Evolutionary conservation across 2,329 filamentous ascomycete species (phyloP), one percentile per base, ranked within the genome.

Genomic region (Epichloe amarillans): DNA sequence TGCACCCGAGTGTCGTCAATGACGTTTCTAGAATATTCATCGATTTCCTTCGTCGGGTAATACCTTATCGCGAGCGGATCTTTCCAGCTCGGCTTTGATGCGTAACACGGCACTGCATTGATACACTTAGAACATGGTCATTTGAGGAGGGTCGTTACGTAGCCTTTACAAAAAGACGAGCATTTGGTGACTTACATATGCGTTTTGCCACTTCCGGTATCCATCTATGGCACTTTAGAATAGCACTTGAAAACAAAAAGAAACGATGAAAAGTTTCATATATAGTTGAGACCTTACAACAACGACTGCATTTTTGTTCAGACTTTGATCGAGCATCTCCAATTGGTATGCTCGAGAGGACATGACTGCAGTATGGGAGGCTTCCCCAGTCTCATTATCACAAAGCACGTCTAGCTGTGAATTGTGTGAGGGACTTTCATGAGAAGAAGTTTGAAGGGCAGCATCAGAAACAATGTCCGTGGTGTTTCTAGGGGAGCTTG

Each of bases 161-260:
- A 38, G 19, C 14, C 17, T 26, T 8, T 36, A 36, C 4, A 6
- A 8, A 12, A 30, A 39, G 21, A 11, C 11, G 33, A 6, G 36
- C 3, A n/a, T 12, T 30, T 47, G 8, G 7, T 45, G 15, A 66
- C 75, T 66, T 74, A 87, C 84, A 89, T 77, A 56, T 84, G 81
- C 3, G 86, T 89, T 63, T 90, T 90, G 2, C 86, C 86, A 55
- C 79, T 87, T 1, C 86, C 86, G 0, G 86, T 90, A 54, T 86
- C 84, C 85, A 89, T 89, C 83, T 85, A 54, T n/a, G 11, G 4
- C 23, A 41, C n/a, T 23, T 39, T 15, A 51, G 38, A 15, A 47
- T 8, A 26, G 26, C 23, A 14, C 5, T 35, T 17, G 14, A 2
- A 2, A 37, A 8, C 11, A 12, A 30, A 19, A 19, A 14, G 1